Base-by-base conservation (phyloP, 1,284 basidiomycete genomes). In the Somion occarium region DNA sequence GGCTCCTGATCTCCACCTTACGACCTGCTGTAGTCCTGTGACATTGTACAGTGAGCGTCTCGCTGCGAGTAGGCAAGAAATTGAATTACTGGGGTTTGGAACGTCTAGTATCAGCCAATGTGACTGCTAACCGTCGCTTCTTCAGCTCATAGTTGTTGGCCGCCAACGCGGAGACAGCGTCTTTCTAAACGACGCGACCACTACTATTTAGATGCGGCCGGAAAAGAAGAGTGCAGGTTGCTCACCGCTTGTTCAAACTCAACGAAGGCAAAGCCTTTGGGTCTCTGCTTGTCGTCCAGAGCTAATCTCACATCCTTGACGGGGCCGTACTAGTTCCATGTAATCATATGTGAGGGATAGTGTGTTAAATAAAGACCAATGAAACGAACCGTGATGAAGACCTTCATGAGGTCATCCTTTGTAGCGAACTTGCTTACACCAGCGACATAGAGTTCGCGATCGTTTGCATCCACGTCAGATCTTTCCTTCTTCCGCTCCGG, bases 191-290 rank as follows among this genome's bases (percentile, higher is more conserved):
- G n/a, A n/a, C n/a, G n/a, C n/a, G n/a, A n/a, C n/a, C n/a, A n/a
- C n/a, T 94, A 59, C 15, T 56, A 41, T 23, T 38, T 5, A 41
- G 54, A 25, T 26, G 26, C 39, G 18, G 56, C 26, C 46, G 41
- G 15, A 23, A 53, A 26, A 48, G 43, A 18, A 34, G 39, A 53
- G 27, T 7, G 38, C 39, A 34, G 23, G 3, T 34, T 7, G 61
- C 77, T 49, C 56, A 91, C 93, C 73, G 88, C 85, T 26, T 82
- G 76, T 54, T 88, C 83, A 65, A 92, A 98, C 63, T 98, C 94
- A 19, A 99, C 77, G 61, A 98, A 99, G 0, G 93, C 96, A 64
- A 93, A 93, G 1, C 97, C 96, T 66, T 86, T 92, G 38, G 78
- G 78, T 37, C 80, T 74, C 0, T 87, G 86, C 44, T 84, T 79